Percentiles rank a stretch among this genome's conserved stretches.
phyloP scores from a whole-genome alignment of 1,284 basidiomycete species.

The Rhodofomes roseus region DNA sequence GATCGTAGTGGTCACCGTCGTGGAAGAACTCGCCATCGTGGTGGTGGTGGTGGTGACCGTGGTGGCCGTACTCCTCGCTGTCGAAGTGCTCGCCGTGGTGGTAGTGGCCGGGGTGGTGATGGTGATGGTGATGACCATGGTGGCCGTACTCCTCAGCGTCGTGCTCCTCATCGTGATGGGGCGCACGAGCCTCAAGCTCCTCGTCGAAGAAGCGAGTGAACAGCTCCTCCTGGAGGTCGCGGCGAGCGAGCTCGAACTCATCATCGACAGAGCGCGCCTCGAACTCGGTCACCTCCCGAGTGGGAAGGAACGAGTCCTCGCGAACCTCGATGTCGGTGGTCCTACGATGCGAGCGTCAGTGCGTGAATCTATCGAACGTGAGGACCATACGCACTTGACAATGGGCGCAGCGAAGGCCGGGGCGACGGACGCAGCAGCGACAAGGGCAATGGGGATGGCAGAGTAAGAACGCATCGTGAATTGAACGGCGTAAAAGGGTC shows the following conservation, averaged over 20 bases:
- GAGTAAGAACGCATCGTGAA: slow-evolving; percentile 3
- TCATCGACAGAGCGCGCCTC: neutral
- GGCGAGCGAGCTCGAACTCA: no score
- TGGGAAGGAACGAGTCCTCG: neutral
- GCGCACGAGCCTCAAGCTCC: neutral
- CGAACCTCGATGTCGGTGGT: neutral
- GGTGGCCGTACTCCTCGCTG: neutral
- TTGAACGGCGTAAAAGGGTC: neutral
- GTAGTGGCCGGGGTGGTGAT: neutral
- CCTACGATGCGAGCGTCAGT: neutral
- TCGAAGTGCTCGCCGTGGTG: neutral
- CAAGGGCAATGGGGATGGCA: neutral
- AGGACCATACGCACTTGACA: neutral
- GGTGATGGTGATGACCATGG: no score
- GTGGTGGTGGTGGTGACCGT: neutral
- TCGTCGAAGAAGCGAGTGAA: neutral
- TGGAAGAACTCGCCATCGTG: neutral
- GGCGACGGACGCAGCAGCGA: neutral
- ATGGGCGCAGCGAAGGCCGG: neutral
- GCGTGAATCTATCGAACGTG: neutral
- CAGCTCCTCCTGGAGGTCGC: no score
- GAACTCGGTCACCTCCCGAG: neutral
- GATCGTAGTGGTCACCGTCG: neutral
- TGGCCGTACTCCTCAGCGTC: neutral
- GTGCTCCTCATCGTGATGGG: neutral